Evolutionary conservation across 2,329 filamentous ascomycete genomes (phyloP), one percentile per base, ranked within the genome.

Genomic region (Microdochium nivale): DNA sequence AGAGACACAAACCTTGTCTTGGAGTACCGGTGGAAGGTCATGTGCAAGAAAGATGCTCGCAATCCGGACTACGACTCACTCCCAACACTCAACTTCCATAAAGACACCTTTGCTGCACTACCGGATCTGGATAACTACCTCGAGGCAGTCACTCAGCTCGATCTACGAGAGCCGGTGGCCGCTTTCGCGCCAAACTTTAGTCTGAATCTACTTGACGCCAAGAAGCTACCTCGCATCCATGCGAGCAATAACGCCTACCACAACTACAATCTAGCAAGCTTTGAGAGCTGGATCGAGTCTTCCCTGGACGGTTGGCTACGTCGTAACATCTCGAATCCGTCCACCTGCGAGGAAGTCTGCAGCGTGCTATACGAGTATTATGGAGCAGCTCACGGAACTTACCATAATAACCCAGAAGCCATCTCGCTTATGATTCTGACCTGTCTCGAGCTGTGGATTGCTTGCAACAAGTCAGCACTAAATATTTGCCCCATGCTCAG

Each of bases 401-500:
- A 81, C 44, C 2, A 50, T 0, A 54, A 49, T 0, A 69, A 72
- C 2, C 75, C 81, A 0, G 72, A 78, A 53, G 64, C 63, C 0
- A 57, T 67, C 0, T 86, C 83, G 0, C 54, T 73, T 3, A 82
- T 83, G 75, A 52, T 81, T 2, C 67, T 86, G 0, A 79, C 74
- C 0, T 57, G 78, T 0, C 56, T 81, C 2, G 79, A 84, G 51
- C 60, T 86, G 0, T 86, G 82, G 83, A 60, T 79, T 8, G 77
- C 76, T 0, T 72, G 75, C 30, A 81, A 86, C 54, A 74, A 66
- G 49, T 66, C 68, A 2, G 73, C 74, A 1, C 64, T 69, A 1
- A 14, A 51, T 1, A 51, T 64, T 0, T 65, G 70, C n/a, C 65
- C 70, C 0, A 54, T 79, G 4, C 58, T 85, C 0, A 8, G 5